phyloP scores from a whole-genome alignment of 495 filamentous ascomycete species.

The Daldinia caldariorum region DNA sequence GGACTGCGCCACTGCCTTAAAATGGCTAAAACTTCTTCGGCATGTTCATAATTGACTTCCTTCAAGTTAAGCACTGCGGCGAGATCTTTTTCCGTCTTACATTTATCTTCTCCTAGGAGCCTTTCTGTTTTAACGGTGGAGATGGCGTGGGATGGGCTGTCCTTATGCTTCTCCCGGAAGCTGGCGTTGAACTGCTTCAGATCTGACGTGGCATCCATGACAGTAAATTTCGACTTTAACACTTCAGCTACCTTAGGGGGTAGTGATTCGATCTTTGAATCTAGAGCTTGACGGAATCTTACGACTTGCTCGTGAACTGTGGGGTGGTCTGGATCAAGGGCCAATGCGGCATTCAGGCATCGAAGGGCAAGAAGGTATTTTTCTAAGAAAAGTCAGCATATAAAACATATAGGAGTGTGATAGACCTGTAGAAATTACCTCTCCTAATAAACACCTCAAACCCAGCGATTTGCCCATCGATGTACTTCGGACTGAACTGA shows the following conservation, averaged over 20 bases:
- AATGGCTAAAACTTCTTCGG: constrained; percentile 65
- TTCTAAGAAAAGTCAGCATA: constrained; percentile 61
- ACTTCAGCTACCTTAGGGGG: constrained; percentile 70
- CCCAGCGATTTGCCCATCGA: constrained; percentile 82
- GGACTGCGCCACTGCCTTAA: constrained; percentile 68
- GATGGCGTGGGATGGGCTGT: constrained; percentile 70
- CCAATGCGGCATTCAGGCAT: constrained; percentile 77
- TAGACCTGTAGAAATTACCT: constrained; percentile 56
- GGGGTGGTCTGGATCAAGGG: constrained; percentile 76
- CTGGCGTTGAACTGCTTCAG: constrained; percentile 74
- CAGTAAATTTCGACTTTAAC: constrained; percentile 71
- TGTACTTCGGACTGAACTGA: constrained; percentile 80
- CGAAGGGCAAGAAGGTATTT: constrained; percentile 87
- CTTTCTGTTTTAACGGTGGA: constrained; percentile 69
- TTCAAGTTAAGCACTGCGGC: constrained; percentile 64
- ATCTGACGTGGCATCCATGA: constrained; percentile 65
- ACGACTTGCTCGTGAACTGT: constrained; percentile 79
- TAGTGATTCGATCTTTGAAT: constrained; percentile 62
- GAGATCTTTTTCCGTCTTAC: constrained; percentile 69
- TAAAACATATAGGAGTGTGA: not conserved
- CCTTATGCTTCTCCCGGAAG: constrained; percentile 69
- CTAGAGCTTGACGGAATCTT: constrained; percentile 72
- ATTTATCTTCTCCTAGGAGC: constrained; percentile 66
- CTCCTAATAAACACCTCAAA: constrained; percentile 87
- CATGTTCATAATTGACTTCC: constrained; percentile 67